Evolutionary conservation across 441 rosid species (phyloP).

Genomic region (Theobroma grandiflorum): DNA sequence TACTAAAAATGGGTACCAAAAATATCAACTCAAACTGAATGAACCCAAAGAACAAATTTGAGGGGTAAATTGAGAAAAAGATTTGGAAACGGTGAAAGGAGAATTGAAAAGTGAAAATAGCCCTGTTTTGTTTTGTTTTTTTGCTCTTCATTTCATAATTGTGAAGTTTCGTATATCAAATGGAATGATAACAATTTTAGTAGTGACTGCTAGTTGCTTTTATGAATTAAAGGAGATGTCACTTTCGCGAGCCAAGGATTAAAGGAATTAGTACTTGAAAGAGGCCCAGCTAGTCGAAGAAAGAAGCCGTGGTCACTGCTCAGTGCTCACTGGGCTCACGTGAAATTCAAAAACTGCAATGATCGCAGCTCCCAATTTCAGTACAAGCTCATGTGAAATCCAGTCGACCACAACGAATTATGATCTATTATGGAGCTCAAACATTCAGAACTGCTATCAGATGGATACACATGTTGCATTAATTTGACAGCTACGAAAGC

Average conservation of each 20-base stretch:
- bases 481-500: neutral
- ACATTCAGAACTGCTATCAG: neutral
- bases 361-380: neutral
- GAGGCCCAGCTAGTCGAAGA: neutral
- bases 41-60: no score
- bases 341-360: neutral
- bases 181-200: no score
- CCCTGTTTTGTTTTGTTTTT: no score
- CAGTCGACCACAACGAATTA: neutral
- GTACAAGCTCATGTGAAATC: neutral
- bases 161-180: no score
- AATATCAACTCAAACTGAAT: no score
- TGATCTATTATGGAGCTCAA: neutral
- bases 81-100: no score
- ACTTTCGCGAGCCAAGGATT: neutral
- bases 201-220: no score
- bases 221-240: neutral
- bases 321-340: neutral
- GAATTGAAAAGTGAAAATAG: no score
- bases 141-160: no score
- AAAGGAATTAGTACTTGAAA: neutral
- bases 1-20: no score
- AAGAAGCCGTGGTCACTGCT: no score
- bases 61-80: no score
- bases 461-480: neutral